A percentile compares a stretch with the other conserved stretches of the same genome.
Conservation (phyloP, 2,329 filamentous ascomycete species). For the Neonectria hederae region DNA sequence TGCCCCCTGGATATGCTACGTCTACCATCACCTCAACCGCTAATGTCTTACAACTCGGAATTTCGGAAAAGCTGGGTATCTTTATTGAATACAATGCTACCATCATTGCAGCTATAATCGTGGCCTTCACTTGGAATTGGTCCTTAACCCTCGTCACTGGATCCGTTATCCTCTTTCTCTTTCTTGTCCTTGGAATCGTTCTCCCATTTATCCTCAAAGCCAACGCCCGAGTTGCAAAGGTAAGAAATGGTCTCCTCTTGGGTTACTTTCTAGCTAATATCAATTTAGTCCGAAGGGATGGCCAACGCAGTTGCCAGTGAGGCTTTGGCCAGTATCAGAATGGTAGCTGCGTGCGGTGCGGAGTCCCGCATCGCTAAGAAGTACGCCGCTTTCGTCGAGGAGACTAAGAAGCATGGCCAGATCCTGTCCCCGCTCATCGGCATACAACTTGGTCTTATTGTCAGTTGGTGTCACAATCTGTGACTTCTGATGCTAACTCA, state of each 20-base stretch:
- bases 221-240: constrained; percentile 55
- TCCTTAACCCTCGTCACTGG: constrained; percentile 67
- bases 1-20: constrained; percentile 69
- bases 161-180: constrained; percentile 65
- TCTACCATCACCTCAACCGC: constrained; percentile 71
- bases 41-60: constrained; percentile 71
- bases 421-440: constrained; percentile 61
- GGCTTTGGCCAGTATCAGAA: constrained; percentile 66
- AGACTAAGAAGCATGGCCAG: constrained; percentile 60
- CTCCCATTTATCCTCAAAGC: constrained; percentile 67
- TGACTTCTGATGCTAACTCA: constrained; percentile 21
- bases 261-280: constrained; percentile 12
- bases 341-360: constrained; percentile 71
- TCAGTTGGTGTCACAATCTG: constrained; percentile 25
- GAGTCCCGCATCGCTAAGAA: constrained; percentile 62
- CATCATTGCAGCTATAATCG: constrained; percentile 61
- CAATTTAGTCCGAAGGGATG: constrained; percentile 59
- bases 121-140: constrained; percentile 68
- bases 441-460: constrained; percentile 62
- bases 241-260: constrained; percentile 19
- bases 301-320: constrained; percentile 70
- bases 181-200: constrained; percentile 56
- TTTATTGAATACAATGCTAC: constrained; percentile 66
- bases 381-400: constrained; percentile 65
- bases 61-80: constrained; percentile 69